These are phyloP conservation scores for Moringa oleifera DNA, from an alignment of 345 rosid genomes.

Conservation along the genomic window DNA sequence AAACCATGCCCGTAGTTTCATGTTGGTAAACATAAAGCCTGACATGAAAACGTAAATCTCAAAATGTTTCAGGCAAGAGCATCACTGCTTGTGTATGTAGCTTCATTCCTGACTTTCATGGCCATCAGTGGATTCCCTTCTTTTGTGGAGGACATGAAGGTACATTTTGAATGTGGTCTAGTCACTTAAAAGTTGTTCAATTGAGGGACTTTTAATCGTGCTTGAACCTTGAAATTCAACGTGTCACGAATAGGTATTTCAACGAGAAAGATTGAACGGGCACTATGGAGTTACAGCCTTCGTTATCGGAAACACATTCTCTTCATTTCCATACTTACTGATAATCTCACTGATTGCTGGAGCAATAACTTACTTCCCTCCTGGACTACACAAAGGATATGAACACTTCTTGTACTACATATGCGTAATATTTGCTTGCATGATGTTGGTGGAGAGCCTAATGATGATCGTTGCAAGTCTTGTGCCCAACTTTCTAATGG, in stretches of 20 bases:
- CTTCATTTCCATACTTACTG: slow-evolving; percentile 35
- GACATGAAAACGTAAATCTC: too few species aligned
- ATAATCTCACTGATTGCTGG: slow-evolving; percentile 40
- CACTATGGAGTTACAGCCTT: slow-evolving; percentile 41
- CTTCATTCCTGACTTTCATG: slow-evolving; percentile 46
- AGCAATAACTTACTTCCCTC: slow-evolving; percentile 27
- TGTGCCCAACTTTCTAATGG: slow-evolving; percentile 47
- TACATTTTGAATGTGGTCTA: too few species aligned
- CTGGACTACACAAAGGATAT: slow-evolving; percentile 31
- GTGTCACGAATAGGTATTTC: slow-evolving; percentile 30
- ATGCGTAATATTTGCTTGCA: slow-evolving; percentile 23
- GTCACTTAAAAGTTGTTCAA: too few species aligned
- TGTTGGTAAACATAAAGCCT: too few species aligned
- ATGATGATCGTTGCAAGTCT: slow-evolving; percentile 54
- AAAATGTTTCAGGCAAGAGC: slow-evolving; percentile 38
- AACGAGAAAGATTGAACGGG: slow-evolving; percentile 51
- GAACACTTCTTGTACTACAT: slow-evolving; percentile 33
- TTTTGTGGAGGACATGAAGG: slow-evolving; percentile 62
- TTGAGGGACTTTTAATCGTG: too few species aligned
- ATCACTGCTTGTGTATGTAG: slow-evolving; percentile 38
- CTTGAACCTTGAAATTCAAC: too few species aligned
- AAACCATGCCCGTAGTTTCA: too few species aligned
- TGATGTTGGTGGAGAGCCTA: slow-evolving; percentile 48
- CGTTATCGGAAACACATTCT: slow-evolving; percentile 37
- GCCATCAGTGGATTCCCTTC: slow-evolving; percentile 56